These are phyloP conservation scores for Malassezia yamatoensis DNA, from an alignment of 1,284 basidiomycete species.

Conservation along the genomic window DNA sequence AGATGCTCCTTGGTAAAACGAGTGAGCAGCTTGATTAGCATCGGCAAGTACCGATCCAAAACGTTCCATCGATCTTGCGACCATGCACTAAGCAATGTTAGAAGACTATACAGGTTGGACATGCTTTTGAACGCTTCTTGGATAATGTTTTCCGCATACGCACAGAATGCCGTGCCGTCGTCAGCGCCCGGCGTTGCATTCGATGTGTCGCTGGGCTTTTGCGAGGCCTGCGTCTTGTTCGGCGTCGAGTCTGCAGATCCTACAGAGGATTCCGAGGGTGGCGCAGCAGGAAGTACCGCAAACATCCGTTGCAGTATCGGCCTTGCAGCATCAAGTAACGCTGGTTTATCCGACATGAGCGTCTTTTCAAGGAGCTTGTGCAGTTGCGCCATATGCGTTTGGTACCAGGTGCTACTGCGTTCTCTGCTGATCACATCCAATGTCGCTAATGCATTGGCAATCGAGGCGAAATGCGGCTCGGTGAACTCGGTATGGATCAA, in stretches of 20 bases:
- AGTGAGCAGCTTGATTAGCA: constrained; percentile 72
- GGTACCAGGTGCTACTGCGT: constrained; percentile 76
- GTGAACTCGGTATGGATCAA: constrained; percentile 56
- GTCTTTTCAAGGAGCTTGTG: constrained; percentile 63
- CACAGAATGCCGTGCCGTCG: constrained; percentile 65
- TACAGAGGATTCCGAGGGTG: constrained; percentile 19
- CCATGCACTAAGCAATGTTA: constrained; percentile 79
- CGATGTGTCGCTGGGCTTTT: not conserved
- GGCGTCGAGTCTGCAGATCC: not conserved
- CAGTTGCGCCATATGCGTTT: constrained; percentile 64
- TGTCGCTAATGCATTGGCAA: constrained; percentile 77
- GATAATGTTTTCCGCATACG: constrained; percentile 65
- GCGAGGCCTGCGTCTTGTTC: not conserved
- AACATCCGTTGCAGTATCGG: constrained; percentile 73
- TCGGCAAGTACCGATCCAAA: constrained; percentile 67
- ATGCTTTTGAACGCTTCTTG: constrained; percentile 69
- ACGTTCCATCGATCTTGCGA: constrained; percentile 51
- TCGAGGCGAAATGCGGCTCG: constrained; percentile 57
- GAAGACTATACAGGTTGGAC: constrained; percentile 64
- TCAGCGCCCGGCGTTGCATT: constrained; percentile 35
- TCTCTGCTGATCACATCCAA: constrained; percentile 75
- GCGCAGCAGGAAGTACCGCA: constrained; percentile 59
- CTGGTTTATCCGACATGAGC: constrained; percentile 25
- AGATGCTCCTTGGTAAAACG: constrained; percentile 84
- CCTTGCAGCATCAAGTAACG: constrained; percentile 33